These are phyloP conservation scores for Cajanus cajan DNA, from an alignment of 306 rosid genomes.

Conservation along the genomic window DNA sequence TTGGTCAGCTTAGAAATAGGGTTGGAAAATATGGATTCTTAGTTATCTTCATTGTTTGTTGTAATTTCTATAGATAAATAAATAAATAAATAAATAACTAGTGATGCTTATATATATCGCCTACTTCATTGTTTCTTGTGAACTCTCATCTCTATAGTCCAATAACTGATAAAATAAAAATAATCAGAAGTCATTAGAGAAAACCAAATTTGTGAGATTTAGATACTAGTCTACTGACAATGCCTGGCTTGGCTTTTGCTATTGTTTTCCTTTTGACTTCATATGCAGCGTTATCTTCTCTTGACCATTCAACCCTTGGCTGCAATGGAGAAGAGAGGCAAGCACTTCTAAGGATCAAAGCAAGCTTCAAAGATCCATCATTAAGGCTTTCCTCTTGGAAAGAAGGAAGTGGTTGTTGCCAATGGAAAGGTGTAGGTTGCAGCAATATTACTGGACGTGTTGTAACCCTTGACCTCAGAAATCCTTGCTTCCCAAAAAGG, in stretches of 20 bases:
- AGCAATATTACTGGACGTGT: constrained; percentile 28
- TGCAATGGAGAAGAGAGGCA: constrained; percentile 24
- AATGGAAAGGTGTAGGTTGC: constrained; percentile 29
- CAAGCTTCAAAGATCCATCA: constrained; percentile 18
- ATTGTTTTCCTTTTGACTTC: background rate
- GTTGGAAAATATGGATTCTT: too few species aligned
- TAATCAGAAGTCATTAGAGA: too few species aligned
- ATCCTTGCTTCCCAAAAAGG: background rate
- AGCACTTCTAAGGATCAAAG: constrained; percentile 17
- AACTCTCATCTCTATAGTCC: too few species aligned
- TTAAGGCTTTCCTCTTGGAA: constrained; percentile 29
- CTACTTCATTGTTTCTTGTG: too few species aligned
- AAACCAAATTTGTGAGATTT: too few species aligned
- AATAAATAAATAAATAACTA: too few species aligned
- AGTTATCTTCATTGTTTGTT: too few species aligned
- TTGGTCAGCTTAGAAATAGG: too few species aligned
- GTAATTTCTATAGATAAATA: too few species aligned
- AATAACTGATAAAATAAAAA: too few species aligned
- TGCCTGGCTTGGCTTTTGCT: background rate
- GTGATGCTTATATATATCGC: too few species aligned
- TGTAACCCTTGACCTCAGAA: background rate
- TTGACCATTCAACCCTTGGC: background rate
- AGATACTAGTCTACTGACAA: too few species aligned
- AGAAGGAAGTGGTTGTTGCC: constrained; percentile 17
- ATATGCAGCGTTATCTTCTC: background rate